Conservation (phyloP, 2,329 filamentous ascomycete species). For the Xylaria sp. region DNA sequence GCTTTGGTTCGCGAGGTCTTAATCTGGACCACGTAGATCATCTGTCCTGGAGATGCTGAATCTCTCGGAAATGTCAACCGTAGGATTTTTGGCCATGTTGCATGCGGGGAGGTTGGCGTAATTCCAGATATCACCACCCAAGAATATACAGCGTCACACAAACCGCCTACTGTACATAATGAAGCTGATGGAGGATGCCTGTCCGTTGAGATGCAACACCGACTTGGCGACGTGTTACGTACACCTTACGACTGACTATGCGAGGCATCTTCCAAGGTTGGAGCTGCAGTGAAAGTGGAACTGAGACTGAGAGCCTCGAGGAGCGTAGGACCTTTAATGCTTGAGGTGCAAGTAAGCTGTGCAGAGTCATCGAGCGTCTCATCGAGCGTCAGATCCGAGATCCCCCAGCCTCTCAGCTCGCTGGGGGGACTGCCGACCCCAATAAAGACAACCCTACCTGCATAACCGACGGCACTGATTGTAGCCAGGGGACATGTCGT, state of each 20-base stretch:
- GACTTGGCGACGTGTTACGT: not conserved
- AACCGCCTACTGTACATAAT: not conserved
- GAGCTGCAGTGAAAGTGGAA: not conserved
- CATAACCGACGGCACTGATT: slow-evolving; percentile 4
- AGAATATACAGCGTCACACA: not conserved
- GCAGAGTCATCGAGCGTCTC: slow-evolving; percentile 8
- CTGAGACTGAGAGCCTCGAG: not conserved
- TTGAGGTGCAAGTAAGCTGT: slow-evolving; percentile 9
- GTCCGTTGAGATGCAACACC: not conserved
- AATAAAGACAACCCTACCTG: slow-evolving; percentile 23
- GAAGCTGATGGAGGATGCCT: not conserved
- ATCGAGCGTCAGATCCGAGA: slow-evolving; percentile 7
- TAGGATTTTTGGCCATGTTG: slow-evolving; percentile 1
- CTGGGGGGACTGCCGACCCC: slow-evolving; percentile 1
- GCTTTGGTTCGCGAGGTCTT: not conserved
- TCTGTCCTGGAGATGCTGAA: slow-evolving; percentile 7
- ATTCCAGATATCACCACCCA: not conserved
- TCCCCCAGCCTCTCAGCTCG: slow-evolving; percentile 13
- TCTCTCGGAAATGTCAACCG: slow-evolving; percentile 15
- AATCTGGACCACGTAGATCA: not conserved
- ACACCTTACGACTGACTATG: not conserved
- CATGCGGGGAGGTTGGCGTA: slow-evolving; percentile 1
- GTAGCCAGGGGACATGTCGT: not conserved
- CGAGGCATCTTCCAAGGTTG: not conserved
- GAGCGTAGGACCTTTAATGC: not conserved